Evolutionary conservation across 2,329 filamentous ascomycete genomes (phyloP).

Genomic region (Exophiala spinifera): DNA sequence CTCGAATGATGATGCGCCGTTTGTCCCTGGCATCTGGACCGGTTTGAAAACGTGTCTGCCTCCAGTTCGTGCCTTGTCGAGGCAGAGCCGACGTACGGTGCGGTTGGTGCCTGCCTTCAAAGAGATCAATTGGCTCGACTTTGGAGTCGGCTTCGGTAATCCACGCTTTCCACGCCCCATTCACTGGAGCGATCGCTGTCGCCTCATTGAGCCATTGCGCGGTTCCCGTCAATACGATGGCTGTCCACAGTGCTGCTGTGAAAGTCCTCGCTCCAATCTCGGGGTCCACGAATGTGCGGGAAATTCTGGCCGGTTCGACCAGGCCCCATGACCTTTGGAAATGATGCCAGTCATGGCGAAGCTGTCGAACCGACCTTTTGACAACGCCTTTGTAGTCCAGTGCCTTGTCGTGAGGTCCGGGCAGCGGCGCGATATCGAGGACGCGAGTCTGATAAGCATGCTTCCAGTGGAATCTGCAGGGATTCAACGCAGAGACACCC

Average conservation of each 20-base stretch:
- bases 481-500: constrained; percentile 44
- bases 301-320: constrained; percentile 4
- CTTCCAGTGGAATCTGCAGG: constrained; percentile 18
- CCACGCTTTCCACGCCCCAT: constrained; percentile 42
- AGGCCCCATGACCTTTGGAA: constrained; percentile 12
- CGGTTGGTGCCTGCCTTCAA: constrained; percentile 8
- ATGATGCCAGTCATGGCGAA: constrained; percentile 13
- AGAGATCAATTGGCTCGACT: constrained; percentile 9
- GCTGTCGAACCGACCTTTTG: neutral
- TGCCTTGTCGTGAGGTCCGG: neutral
- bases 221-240: constrained; percentile 45
- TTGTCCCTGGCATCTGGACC: neutral
- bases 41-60: neutral
- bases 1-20: neutral
- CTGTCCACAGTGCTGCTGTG: constrained; percentile 48
- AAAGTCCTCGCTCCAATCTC: constrained; percentile 30
- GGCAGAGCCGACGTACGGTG: neutral
- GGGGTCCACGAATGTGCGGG: constrained; percentile 15
- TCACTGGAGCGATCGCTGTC: constrained; percentile 38
- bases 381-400: constrained; percentile 2
- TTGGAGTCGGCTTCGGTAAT: constrained; percentile 33
- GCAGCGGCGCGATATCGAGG: constrained; percentile 1
- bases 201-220: constrained; percentile 40
- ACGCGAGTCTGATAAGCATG: constrained; percentile 18
- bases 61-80: neutral